phyloP scores from a whole-genome alignment of 2,329 filamentous ascomycete species.

The Stagonosporopsis chrysanthemi region DNA sequence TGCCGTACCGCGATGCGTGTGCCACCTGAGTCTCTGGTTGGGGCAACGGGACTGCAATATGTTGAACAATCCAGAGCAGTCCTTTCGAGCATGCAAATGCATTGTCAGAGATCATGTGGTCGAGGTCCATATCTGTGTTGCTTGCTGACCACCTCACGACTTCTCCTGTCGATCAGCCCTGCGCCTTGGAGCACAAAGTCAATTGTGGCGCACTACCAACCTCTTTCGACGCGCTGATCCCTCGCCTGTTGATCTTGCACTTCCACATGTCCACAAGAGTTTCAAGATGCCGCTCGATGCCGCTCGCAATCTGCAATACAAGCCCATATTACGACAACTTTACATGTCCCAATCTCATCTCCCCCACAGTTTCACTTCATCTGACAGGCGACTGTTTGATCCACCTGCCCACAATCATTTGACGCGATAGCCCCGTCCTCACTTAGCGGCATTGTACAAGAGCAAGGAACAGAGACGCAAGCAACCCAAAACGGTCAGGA shows the following conservation, averaged over 20 bases:
- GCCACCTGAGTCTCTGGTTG: not conserved
- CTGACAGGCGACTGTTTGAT: slow-evolving; percentile 12
- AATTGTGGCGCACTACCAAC: slow-evolving; percentile 16
- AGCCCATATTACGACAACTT: too few species aligned
- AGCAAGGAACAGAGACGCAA: not conserved
- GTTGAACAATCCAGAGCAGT: not conserved
- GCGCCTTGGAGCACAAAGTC: not conserved
- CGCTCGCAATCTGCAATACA: slow-evolving; percentile 11
- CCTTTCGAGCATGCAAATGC: not conserved
- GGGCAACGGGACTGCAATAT: not conserved
- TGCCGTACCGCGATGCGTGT: slow-evolving; percentile 2
- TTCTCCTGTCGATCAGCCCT: slow-evolving; percentile 20
- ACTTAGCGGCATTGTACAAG: not conserved
- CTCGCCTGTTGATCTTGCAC: not conserved
- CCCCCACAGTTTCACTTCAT: slow-evolving; percentile 2
- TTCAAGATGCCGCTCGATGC: slow-evolving; percentile 9
- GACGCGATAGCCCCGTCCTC: not conserved
- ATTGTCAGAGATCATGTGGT: not conserved
- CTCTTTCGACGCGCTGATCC: not conserved
- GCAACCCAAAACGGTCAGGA: not conserved
- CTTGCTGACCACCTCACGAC: slow-evolving; percentile 10
- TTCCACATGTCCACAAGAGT: not conserved
- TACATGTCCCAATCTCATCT: too few species aligned
- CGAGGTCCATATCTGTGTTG: not conserved
- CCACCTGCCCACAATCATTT: not conserved